Conservation (phyloP, 1,284 basidiomycete species). For the Rhodotorula glutinis region DNA sequence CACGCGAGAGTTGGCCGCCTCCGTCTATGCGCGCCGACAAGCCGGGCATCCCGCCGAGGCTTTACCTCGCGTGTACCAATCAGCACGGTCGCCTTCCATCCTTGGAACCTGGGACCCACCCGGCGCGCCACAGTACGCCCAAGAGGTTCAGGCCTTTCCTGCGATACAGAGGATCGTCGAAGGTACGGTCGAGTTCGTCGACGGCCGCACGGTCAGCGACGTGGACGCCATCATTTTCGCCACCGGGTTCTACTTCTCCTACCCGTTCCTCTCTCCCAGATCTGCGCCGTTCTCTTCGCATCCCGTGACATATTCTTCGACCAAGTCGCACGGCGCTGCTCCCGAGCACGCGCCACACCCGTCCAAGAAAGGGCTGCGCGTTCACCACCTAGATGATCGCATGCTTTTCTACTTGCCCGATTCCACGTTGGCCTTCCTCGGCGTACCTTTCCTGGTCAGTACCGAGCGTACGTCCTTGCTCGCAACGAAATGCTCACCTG, state of each 20-base stretch:
- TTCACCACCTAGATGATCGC: constrained; percentile 45
- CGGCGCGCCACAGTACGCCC: constrained; percentile 44
- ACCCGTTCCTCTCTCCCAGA: constrained; percentile 48
- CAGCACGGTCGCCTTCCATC: constrained; percentile 37
- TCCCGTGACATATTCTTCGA: constrained; percentile 38
- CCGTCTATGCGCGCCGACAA: constrained; percentile 42
- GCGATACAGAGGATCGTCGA: constrained; percentile 46
- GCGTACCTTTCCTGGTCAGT: constrained; percentile 43
- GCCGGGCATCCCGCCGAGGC: not conserved
- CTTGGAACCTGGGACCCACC: constrained; percentile 36
- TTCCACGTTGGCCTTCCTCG: constrained; percentile 48
- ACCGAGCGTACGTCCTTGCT: constrained; percentile 5
- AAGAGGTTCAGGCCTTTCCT: constrained; percentile 45
- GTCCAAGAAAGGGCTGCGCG: constrained; percentile 42
- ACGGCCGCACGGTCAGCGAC: constrained; percentile 40
- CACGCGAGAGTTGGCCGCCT: constrained; percentile 52
- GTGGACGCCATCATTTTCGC: constrained; percentile 52
- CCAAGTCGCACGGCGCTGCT: constrained; percentile 34
- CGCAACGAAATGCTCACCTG: too few relatives aligned
- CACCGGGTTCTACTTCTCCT: constrained; percentile 52
- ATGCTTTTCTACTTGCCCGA: constrained; percentile 50
- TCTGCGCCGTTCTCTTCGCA: constrained; percentile 47
- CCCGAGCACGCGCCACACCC: constrained; percentile 20
- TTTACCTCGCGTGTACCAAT: constrained; percentile 45
- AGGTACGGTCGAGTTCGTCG: constrained; percentile 44